These are phyloP conservation scores for Globisporangium megalacanthum DNA, from an alignment of 352 stramenopile species.

Conservation along the genomic window DNA sequence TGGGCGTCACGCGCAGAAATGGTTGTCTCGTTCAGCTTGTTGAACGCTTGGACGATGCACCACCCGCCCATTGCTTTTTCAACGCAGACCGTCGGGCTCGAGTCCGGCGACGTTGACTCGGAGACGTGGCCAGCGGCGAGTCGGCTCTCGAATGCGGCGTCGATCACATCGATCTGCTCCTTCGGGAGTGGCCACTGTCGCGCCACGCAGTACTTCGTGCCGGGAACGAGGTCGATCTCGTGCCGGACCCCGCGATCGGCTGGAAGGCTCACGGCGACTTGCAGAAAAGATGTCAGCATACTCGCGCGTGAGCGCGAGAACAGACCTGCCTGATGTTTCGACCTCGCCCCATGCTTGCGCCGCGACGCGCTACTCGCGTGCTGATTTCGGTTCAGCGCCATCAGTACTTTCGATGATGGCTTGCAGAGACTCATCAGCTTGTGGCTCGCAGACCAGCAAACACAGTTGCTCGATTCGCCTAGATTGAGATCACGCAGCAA, in stretches of 20 bases:
- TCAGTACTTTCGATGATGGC: slow-evolving; percentile 1
- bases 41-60: slow-evolving; percentile 28
- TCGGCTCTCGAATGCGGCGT: no score
- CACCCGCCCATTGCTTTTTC: slow-evolving; percentile 20
- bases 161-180: slow-evolving; percentile 18
- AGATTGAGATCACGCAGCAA: slow-evolving; percentile 13
- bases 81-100: slow-evolving; percentile 19
- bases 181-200: slow-evolving; percentile 22
- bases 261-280: slow-evolving; percentile 4
- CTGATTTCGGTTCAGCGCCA: slow-evolving; percentile 11
- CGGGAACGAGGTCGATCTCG: slow-evolving; percentile 22
- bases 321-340: slow-evolving; percentile 4
- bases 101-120: slow-evolving; percentile 18
- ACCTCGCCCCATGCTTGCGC: slow-evolving; percentile 13
- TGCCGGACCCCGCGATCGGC: slow-evolving; percentile 15
- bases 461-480: slow-evolving; percentile 20
- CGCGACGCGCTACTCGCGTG: slow-evolving; percentile 11
- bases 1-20: slow-evolving; percentile 25
- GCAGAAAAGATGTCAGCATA: slow-evolving; percentile 20
- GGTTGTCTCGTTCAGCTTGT: slow-evolving; percentile 26
- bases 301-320: no score
- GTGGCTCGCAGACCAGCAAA: slow-evolving; percentile 2
- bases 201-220: slow-evolving; percentile 25
- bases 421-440: no score
- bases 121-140: slow-evolving; percentile 13